Base-by-base conservation (phyloP, 1,284 basidiomycete genomes). In the Ustilago curta region DNA sequence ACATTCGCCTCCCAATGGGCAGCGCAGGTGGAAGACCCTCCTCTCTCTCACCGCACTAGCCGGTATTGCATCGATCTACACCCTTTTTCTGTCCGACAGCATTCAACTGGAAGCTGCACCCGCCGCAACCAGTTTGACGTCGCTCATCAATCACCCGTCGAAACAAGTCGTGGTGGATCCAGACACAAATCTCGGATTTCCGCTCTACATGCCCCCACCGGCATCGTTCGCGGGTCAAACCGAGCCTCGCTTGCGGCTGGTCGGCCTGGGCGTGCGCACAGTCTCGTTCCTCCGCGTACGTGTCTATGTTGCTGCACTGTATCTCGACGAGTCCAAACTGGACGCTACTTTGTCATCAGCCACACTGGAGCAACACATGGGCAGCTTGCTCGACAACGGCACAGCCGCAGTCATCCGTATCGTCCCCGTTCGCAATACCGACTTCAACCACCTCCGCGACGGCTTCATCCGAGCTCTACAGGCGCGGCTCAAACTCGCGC, bases 251-350 rank as follows among this genome's bases (percentile, higher is more conserved):
- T 52, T 70, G 18, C 37, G 89, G 18, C 88, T 95, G 6, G 86
- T 95, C 12, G 93, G 94, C 1, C 86, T 92, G 2, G 93, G 93
- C 45, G 92, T 94, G 32, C 88, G 94, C 45, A 93, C 91, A 0
- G 93, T 95, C 45, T 87, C 92, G 12, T 93, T 95, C 85, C 86
- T 95, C 47, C 87, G 89, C 6, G 88, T 95, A 64, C 89, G 91
- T 72, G 94, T 95, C 11, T 95, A 95, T 84, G 92, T 92, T 5
- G 89, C 93, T 44, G 93, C 88, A 0, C 92, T 95, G 83, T 95
- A 95, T 84, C 91, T 92, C 16, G 92, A 93, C 84, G 86, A 93
- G 55, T 37, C 52, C 23, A 23, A 39, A 19, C 55, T 76, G 0
- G 32, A 23, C 12, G 12, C 23, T 21, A 16, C 16, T 23, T 29